Conservation (phyloP, 2,329 filamentous ascomycete species). For the Microcyclospora pomicola region DNA sequence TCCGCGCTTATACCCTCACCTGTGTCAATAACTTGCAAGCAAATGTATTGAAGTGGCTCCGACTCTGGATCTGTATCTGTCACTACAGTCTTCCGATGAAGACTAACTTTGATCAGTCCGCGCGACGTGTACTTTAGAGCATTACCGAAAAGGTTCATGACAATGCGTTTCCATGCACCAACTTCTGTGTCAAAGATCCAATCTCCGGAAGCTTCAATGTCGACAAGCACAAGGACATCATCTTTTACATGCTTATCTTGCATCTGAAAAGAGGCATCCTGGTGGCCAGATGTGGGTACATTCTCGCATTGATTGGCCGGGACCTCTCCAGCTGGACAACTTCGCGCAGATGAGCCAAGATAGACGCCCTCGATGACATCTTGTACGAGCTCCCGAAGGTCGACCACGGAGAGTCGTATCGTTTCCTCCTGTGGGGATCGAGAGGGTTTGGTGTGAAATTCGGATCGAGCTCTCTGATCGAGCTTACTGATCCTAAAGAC, state of each 20-base stretch:
- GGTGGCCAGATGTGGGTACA: too few species aligned
- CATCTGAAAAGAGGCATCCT: too few species aligned
- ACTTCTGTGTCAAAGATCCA: constrained; percentile 34
- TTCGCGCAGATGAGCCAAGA: background rate
- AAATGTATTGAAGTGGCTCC: too few species aligned
- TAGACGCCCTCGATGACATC: constrained; percentile 41
- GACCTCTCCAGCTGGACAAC: background rate
- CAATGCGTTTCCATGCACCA: constrained; percentile 30
- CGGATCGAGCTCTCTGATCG: too few species aligned
- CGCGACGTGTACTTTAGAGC: constrained; percentile 31
- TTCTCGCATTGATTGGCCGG: too few species aligned
- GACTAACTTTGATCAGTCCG: constrained; percentile 28
- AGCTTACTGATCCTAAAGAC: background rate
- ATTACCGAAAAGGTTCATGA: constrained; percentile 37
- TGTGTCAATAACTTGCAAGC: constrained; percentile 40
- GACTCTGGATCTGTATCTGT: too few species aligned
- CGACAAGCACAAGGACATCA: constrained; percentile 30
- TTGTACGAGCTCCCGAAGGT: constrained; percentile 35
- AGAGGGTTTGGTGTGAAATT: too few species aligned
- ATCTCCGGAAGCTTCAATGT: constrained; percentile 24
- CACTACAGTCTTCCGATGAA: background rate
- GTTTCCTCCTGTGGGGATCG: background rate
- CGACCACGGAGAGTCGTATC: constrained; percentile 12
- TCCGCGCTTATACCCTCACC: constrained; percentile 51
- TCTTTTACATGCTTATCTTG: constrained; percentile 1